Evolutionary conservation across 2,329 filamentous ascomycete species (phyloP), one percentile per base, ranked within the genome.

Genomic region (Xylariaceae sp.): DNA sequence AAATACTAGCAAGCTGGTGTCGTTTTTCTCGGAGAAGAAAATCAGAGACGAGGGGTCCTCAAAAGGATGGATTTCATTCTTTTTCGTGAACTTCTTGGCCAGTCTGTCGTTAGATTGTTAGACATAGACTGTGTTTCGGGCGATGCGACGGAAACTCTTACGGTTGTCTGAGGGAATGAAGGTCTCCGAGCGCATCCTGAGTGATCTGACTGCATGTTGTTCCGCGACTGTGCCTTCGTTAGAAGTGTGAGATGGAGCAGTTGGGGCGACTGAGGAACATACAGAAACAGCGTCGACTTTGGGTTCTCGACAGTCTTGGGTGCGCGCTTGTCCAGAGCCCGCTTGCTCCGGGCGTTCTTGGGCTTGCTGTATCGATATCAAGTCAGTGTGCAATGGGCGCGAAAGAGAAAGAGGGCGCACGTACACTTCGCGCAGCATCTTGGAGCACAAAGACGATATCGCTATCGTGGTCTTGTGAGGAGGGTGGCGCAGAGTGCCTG

Each of bases 11-110:
- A 97, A 77, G 42, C 86, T 88, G 65, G 89, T 86, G 71, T 99
- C 94, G 74, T 99, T 99, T 78, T 97, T 99, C 69, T 92, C 86
- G 57, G 88, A 87, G 77, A 99, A 92, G 77, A 99, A 99, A 73
- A 97, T 90, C 60, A 97, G 82, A 48, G 88, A 93, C 28, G 87
- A 79, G 58, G 88, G 76, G 69, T 95, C 91, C 71, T 97, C 93
- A 72, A 99, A 99, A 2, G 94, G 94, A 72, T 94, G 91, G 64
- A 96, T 88, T 62, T 85, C 80, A 73, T 99, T 99, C 78, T 97
- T 97, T 82, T 97, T 99, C 73, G 85, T 89, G 76, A 99, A 96
- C 62, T 92, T 91, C 72, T 95, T 87, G 59, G 87, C 86, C 56
- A 93, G 80, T 19, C 56, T 59, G 42, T 13, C 28, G 22, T 17